Evolutionary conservation across 257 asterid genomes (phyloP), one percentile per base, ranked within the genome.

Genomic region (Solanum sejunctum): DNA sequence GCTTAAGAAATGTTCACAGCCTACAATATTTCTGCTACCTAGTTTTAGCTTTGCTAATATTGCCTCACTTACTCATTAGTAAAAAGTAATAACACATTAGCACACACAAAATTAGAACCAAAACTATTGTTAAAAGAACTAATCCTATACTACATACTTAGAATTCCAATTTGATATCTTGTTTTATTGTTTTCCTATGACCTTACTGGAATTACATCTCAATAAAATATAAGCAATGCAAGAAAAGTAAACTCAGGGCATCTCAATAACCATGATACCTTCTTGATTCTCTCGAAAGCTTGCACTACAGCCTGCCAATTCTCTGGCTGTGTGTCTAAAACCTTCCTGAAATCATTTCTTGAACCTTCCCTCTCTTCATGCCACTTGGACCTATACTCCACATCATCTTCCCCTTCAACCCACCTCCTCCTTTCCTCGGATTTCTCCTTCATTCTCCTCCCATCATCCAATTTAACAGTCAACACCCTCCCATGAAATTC

Each of bases 401-500:
- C 90, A 21, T 85, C 91, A 75, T 86, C 93, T 86, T 88, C 90
- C 77, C 93, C 93, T 58, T 89, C 90, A 60, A 93, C 88, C 95
- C 95, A 93, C 86, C 90, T 85, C 16, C 80, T 86, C 88, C 97
- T 89, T 82, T 88, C 91, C 60, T 80, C 93, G 8, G 84, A 55
- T 87, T 88, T 92, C 39, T 87, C 92, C 86, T 89, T 89, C 86
- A 86, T 23, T 89, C 99, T 91, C 84, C 91, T 93, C 28, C 99
- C 99, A 87, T 97, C 91, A 86, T 97, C 99, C 92, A 97, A 86
- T 88, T 93, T 93, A 85, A 97, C 98, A 82, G 97, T 97, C 84
- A 97, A 90, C 28, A 89, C 91, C 85, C 97, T 92, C 83, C 99
- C 99, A 84, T 93, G 98, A 89, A 96, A 96, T 88, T 96, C 99